phyloP scores from a whole-genome alignment of 768 basidiomycete genomes.

The Rhizopogon vinicolor region DNA sequence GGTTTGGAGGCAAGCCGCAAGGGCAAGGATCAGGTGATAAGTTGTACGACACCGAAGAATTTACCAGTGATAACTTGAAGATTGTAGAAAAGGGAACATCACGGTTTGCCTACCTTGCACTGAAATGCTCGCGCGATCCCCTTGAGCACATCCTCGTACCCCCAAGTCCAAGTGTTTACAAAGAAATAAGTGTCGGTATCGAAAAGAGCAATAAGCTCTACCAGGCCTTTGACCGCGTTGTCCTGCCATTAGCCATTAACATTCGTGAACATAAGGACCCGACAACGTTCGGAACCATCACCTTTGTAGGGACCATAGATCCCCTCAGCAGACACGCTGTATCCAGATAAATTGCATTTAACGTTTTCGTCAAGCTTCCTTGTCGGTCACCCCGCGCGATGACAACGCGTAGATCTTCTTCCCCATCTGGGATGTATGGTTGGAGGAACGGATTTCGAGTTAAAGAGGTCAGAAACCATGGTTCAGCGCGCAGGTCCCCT shows the following conservation, averaged over 20 bases:
- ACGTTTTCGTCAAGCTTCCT: slow-evolving; percentile 34
- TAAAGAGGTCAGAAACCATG: slow-evolving; percentile 68
- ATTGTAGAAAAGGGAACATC: slow-evolving; percentile 1
- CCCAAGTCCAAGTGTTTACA: slow-evolving; percentile 94
- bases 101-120: slow-evolving; percentile 38
- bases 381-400: slow-evolving; percentile 22
- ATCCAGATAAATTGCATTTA: slow-evolving; percentile 82
- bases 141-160: slow-evolving; percentile 89
- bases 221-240: slow-evolving; percentile 59
- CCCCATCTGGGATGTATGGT: slow-evolving; percentile 51
- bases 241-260: slow-evolving; percentile 35
- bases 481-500: slow-evolving; percentile 89
- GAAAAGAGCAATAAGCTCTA: slow-evolving; percentile 65
- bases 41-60: not conserved
- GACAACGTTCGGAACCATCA: slow-evolving; percentile 13
- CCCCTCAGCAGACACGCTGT: slow-evolving; percentile 62
- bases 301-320: slow-evolving; percentile 57
- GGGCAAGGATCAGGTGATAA: not conserved
- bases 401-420: slow-evolving; percentile 18
- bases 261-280: slow-evolving; percentile 8
- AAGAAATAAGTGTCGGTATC: slow-evolving; percentile 73
- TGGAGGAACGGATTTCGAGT: slow-evolving; percentile 66
- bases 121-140: slow-evolving; percentile 66
- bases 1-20: not conserved
- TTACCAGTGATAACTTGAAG: not conserved